Evolutionary conservation across 306 rosid species (phyloP), one percentile per base, ranked within the genome.

Genomic region (Citrullus colocynthis): DNA sequence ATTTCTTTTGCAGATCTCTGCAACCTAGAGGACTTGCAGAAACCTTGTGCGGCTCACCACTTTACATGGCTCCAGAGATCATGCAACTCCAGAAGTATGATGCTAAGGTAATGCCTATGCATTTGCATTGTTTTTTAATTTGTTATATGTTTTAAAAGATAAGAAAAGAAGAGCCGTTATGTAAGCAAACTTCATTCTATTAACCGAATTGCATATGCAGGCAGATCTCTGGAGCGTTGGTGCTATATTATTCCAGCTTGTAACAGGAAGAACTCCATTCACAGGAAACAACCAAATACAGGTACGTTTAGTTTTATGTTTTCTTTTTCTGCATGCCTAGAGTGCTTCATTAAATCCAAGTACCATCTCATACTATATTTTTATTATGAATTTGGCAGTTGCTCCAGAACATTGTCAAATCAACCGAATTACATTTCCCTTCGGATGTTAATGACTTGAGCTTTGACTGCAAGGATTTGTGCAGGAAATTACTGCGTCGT

Each of bases 211-310:
- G 74, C 82, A 86, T 80, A 85, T 59, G 66, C 99, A 96, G 99
- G 99, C 99, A 91, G 99, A 96, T 91, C 99, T 96, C 86, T 96
- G 99, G 99, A 96, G 99, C 67, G 99, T 96, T 83, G 99, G 99
- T 57, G 89, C 91, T 7, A 96, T 96, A 86, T 82, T 96, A 82
- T 96, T 84, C 86, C 99, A 96, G 86, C 92, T 96, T 81, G 98
- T 91, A 80, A 89, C 91, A 10, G 99, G 98, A 79, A 88, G 83
- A 87, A 91, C 99, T 59, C 99, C 99, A 79, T 96, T 87, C 80
- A 96, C 96, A 9, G 99, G 99, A 85, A 91, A 81, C 88, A 87
- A 86, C 81, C 99, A 96, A 85, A 88, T 88, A 44, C 98, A 96
- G 97, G 99, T 91, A 80, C 34, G 49, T 36, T 64, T 85, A 21